phyloP scores from a whole-genome alignment of 768 basidiomycete species.

The Naematelia aurantialba region DNA sequence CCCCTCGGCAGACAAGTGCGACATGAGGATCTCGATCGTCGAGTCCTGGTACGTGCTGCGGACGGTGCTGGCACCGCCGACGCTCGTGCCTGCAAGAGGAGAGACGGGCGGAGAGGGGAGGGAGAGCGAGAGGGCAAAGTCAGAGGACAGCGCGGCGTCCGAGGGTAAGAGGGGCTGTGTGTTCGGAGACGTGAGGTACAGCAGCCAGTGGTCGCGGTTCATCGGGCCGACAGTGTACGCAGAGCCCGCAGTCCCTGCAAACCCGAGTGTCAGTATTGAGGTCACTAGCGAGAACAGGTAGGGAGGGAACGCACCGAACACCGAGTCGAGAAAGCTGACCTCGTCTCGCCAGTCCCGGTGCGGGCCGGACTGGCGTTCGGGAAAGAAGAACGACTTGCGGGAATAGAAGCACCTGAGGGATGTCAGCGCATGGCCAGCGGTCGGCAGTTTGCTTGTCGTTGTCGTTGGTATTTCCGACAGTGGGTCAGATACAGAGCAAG shows the following conservation, averaged over 20 bases:
- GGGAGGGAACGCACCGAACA: constrained; percentile 61
- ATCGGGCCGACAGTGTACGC: constrained; percentile 97
- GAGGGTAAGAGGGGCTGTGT: constrained; percentile 49
- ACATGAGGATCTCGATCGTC: constrained; percentile 98
- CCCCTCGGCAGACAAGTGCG: constrained; percentile 71
- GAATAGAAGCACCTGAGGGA: constrained; percentile 76
- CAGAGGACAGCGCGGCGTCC: constrained; percentile 16
- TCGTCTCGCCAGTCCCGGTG: constrained; percentile 93
- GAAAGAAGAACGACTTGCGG: constrained; percentile 98
- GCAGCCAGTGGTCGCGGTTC: constrained; percentile 97
- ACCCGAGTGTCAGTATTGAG: not conserved
- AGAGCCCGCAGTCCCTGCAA: constrained; percentile 58
- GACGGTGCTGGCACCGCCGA: not conserved
- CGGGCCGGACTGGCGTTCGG: constrained; percentile 86
- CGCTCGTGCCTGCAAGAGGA: too few relatives aligned
- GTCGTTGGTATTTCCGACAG: too few relatives aligned
- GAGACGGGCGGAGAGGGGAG: constrained; percentile 33
- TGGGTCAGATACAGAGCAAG: too few relatives aligned
- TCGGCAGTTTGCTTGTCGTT: too few relatives aligned
- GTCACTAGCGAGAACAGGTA: not conserved
- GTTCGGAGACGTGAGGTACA: constrained; percentile 76
- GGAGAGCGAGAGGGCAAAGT: constrained; percentile 18
- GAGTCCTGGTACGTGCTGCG: constrained; percentile 61
- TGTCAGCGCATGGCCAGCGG: too few relatives aligned
- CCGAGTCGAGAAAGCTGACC: constrained; percentile 81